Conservation (phyloP, 2,329 filamentous ascomycete genomes). For the Venturia asperata region DNA sequence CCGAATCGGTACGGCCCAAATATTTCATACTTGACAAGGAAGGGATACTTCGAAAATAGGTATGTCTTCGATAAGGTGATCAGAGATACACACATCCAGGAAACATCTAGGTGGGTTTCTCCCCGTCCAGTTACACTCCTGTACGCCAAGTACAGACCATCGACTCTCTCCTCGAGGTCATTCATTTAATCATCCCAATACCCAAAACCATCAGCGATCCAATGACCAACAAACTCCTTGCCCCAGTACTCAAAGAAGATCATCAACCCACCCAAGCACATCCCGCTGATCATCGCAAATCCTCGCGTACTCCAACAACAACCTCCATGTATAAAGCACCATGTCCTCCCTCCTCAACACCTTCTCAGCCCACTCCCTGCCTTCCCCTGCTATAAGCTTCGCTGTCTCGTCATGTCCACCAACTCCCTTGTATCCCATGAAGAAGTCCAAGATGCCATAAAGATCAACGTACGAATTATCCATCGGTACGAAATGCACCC, state of each 20-base stretch:
- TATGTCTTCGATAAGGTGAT: too few relatives aligned
- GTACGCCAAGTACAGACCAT: too few relatives aligned
- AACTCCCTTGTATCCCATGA: slow-evolving; percentile 44
- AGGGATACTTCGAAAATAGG: too few relatives aligned
- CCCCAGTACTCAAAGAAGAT: slow-evolving; percentile 19
- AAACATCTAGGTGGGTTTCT: too few relatives aligned
- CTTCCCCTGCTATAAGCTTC: slow-evolving; percentile 56
- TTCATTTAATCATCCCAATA: not conserved
- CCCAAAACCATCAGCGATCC: not conserved
- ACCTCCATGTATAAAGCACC: slow-evolving; percentile 60
- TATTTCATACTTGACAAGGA: too few relatives aligned
- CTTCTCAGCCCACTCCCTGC: slow-evolving; percentile 60
- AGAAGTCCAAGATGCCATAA: slow-evolving; percentile 67
- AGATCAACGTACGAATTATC: slow-evolving; percentile 66
- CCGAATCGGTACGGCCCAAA: too few relatives aligned
- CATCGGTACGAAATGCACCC: slow-evolving; percentile 77
- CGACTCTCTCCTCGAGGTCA: too few relatives aligned
- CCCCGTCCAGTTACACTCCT: too few relatives aligned
- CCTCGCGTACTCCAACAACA: slow-evolving; percentile 43
- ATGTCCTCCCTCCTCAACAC: slow-evolving; percentile 66
- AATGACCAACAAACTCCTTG: not conserved
- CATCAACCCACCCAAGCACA: slow-evolving; percentile 33
- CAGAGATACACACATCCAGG: too few relatives aligned
- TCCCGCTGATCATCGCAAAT: slow-evolving; percentile 38
- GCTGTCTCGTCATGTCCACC: slow-evolving; percentile 48